These are phyloP conservation scores for Saccharomycopsis microspora DNA, from an alignment of 805 yeast species.

Conservation along the genomic window DNA sequence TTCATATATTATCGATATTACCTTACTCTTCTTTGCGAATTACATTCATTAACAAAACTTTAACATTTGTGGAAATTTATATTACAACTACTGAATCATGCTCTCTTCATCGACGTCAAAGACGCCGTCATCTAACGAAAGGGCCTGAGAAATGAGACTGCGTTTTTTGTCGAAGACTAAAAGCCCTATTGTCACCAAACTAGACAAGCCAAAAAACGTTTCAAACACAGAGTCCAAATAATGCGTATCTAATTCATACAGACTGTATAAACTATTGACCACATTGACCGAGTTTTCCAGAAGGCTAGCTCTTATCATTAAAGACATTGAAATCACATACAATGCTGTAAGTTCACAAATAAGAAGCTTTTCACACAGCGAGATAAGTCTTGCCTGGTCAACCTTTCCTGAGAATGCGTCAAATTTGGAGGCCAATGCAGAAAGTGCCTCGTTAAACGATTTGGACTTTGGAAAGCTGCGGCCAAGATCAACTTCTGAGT, in stretches of 20 bases:
- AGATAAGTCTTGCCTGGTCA: slow-evolving; percentile 3
- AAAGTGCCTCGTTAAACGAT: background rate
- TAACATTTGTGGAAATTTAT: too few relatives aligned
- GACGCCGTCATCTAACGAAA: background rate
- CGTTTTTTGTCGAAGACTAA: background rate
- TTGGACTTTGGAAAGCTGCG: background rate
- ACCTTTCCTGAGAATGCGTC: background rate
- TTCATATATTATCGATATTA: too few relatives aligned
- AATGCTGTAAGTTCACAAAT: slow-evolving; percentile 7
- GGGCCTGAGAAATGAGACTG: background rate
- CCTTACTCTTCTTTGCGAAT: too few relatives aligned
- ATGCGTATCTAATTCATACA: slow-evolving; percentile 3
- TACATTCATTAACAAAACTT: too few relatives aligned
- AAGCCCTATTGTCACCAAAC: background rate
- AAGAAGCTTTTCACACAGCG: slow-evolving; percentile 6
- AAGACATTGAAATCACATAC: slow-evolving; percentile 11
- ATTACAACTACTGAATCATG: background rate
- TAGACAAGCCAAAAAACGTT: slow-evolving; percentile 7
- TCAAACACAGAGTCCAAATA: slow-evolving; percentile 14
- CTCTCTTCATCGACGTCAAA: background rate
- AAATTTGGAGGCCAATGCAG: background rate
- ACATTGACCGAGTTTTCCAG: slow-evolving; percentile 5
- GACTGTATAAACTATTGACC: slow-evolving; percentile 3
- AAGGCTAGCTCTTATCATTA: slow-evolving; percentile 12
- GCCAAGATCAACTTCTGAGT: background rate